A percentile compares a stretch with the other conserved stretches of the same genome.
These are phyloP conservation scores for Penicillium pancosmium DNA, from an alignment of 495 filamentous ascomycete genomes.

Conservation along the genomic window DNA sequence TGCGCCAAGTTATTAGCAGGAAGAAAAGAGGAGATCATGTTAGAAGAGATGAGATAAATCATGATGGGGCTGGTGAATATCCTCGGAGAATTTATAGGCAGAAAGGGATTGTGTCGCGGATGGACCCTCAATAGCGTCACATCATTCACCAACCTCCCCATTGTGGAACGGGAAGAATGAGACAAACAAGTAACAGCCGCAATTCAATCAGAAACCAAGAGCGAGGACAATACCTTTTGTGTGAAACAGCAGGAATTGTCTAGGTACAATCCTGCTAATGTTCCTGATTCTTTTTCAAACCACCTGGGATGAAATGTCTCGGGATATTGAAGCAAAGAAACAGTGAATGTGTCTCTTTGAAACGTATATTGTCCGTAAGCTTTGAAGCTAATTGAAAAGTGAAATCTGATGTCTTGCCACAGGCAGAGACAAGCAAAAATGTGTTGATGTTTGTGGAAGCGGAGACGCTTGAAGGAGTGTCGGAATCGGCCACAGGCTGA, in stretches of 20 bases:
- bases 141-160: constrained; percentile 7
- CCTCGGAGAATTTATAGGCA: constrained; percentile 1
- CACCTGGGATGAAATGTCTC: constrained; percentile 4
- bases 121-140: background rate
- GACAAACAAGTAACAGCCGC: constrained; percentile 6
- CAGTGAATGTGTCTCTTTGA: constrained; percentile 7
- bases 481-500: constrained; percentile 40
- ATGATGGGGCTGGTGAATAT: background rate
- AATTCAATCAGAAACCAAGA: constrained; percentile 10
- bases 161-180: background rate
- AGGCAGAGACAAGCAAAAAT: background rate
- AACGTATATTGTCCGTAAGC: constrained; percentile 5
- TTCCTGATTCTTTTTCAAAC: background rate
- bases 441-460: constrained; percentile 1
- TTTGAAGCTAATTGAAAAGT: background rate
- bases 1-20: constrained; percentile 10
- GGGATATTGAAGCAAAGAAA: background rate
- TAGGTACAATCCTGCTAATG: constrained; percentile 15
- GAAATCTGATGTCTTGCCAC: background rate
- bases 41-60: constrained; percentile 1
- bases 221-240: constrained; percentile 29
- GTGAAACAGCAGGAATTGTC: constrained; percentile 10
- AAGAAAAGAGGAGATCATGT: background rate
- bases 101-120: constrained; percentile 10
- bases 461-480: constrained; percentile 31